phyloP scores from a whole-genome alignment of 768 basidiomycete genomes.

The Dictyophora rubrovolvata region DNA sequence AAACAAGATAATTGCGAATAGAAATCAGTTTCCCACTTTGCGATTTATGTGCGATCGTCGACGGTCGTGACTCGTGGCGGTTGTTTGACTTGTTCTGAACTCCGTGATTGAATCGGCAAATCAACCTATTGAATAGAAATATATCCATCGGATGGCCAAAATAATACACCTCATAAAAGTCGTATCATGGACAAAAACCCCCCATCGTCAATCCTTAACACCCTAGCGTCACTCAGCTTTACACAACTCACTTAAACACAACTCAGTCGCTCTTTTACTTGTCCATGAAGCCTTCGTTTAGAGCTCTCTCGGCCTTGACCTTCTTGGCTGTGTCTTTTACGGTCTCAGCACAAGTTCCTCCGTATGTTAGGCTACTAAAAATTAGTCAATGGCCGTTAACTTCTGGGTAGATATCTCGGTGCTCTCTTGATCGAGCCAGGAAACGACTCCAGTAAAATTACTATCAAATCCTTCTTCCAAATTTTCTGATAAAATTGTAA shows the following conservation, averaged over 20 bases:
- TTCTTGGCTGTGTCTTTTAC: conserved; percentile 11
- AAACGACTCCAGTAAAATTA: conserved; percentile 19
- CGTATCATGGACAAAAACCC: background rate
- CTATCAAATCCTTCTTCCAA: background rate
- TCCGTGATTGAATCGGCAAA: background rate
- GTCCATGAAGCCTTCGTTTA: background rate
- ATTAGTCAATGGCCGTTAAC: background rate
- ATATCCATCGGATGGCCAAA: background rate
- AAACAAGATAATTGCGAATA: background rate
- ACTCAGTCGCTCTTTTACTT: background rate
- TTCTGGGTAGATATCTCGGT: conserved; percentile 18
- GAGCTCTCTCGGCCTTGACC: conserved; percentile 6
- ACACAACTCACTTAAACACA: too few species aligned
- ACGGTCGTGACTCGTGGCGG: background rate
- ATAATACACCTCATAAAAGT: background rate
- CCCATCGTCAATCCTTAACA: background rate
- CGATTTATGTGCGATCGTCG: background rate
- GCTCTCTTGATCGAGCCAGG: conserved; percentile 35
- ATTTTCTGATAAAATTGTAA: background rate
- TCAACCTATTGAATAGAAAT: background rate
- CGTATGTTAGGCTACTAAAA: conserved; percentile 11
- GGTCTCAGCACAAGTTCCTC: conserved; percentile 18
- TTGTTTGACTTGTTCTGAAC: background rate
- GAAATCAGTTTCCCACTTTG: background rate
- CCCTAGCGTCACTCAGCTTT: too few species aligned